These are phyloP conservation scores for Stereocaulon alpinum DNA, from an alignment of 495 filamentous ascomycete genomes.

Conservation along the genomic window DNA sequence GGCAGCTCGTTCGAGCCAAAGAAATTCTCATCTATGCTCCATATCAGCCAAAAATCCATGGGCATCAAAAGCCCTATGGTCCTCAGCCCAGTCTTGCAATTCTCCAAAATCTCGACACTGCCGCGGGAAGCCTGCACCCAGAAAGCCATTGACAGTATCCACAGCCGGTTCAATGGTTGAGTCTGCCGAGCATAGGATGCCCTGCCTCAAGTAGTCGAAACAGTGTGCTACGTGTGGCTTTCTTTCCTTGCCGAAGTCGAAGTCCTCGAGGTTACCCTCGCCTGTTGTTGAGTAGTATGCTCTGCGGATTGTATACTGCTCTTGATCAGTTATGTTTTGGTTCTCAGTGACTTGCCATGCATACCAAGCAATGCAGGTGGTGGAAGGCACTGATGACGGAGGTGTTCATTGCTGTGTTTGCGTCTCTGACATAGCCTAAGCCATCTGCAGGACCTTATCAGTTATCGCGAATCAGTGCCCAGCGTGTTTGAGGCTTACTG, in stretches of 20 bases:
- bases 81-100: slow-evolving; percentile 15
- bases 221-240: slow-evolving; percentile 17
- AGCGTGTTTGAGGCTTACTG: slow-evolving; percentile 10
- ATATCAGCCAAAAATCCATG: slow-evolving; percentile 1
- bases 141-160: slow-evolving; percentile 11
- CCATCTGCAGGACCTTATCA: slow-evolving; percentile 13
- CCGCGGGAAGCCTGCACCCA: slow-evolving; percentile 13
- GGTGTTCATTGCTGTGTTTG: slow-evolving; percentile 1
- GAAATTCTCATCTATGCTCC: too few relatives aligned
- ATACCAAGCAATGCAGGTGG: slow-evolving; percentile 22
- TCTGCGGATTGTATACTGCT: slow-evolving; percentile 18
- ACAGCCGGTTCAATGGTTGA: slow-evolving; percentile 19
- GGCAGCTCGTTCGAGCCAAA: too few relatives aligned
- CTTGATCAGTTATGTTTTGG: background rate
- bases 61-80: slow-evolving; percentile 8
- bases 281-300: slow-evolving; percentile 17
- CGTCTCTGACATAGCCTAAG: slow-evolving; percentile 19
- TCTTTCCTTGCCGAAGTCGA: slow-evolving; percentile 20
- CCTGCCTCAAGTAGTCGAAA: slow-evolving; percentile 22
- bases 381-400: slow-evolving; percentile 21
- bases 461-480: background rate
- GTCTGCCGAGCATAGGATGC: slow-evolving; percentile 19
- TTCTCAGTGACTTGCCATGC: background rate
- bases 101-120: slow-evolving; percentile 18
- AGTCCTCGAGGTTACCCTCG: slow-evolving; percentile 11